phyloP scores from a whole-genome alignment of 2,329 filamentous ascomycete genomes.

The Diaporthe destruens region DNA sequence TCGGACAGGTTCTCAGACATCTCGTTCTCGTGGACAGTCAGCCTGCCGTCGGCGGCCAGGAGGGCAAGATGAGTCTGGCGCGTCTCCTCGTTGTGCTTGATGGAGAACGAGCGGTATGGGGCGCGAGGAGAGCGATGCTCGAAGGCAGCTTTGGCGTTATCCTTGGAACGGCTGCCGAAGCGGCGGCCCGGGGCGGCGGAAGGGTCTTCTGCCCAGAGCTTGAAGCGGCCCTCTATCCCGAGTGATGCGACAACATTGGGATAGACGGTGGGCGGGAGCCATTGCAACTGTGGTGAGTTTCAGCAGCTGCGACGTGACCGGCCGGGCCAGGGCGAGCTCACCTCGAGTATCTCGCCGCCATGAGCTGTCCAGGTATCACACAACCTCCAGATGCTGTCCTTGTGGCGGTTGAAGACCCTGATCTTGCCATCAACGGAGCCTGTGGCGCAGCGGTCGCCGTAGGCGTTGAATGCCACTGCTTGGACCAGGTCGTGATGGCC shows the following conservation, averaged over 20 bases:
- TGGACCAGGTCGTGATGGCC: slow-evolving; percentile 85
- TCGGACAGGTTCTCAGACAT: slow-evolving; percentile 84
- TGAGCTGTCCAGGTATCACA: slow-evolving; percentile 93
- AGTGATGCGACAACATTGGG: slow-evolving; percentile 88
- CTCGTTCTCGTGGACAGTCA: slow-evolving; percentile 87
- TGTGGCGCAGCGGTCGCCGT: slow-evolving; percentile 91
- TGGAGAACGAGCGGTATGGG: slow-evolving; percentile 84
- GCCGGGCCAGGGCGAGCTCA: slow-evolving; percentile 56
- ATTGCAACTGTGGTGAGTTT: slow-evolving; percentile 76
- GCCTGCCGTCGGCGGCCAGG: slow-evolving; percentile 83
- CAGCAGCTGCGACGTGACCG: slow-evolving; percentile 32
- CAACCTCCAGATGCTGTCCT: slow-evolving; percentile 81
- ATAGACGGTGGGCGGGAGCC: slow-evolving; percentile 91
- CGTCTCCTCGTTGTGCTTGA: slow-evolving; percentile 84
- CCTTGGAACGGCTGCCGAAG: slow-evolving; percentile 75
- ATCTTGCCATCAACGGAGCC: slow-evolving; percentile 93
- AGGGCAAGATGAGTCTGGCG: slow-evolving; percentile 87
- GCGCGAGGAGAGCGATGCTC: slow-evolving; percentile 70
- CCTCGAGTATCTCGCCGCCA: slow-evolving; percentile 89
- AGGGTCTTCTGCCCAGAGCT: slow-evolving; percentile 92
- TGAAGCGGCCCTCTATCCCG: slow-evolving; percentile 89
- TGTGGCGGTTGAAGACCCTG: slow-evolving; percentile 89
- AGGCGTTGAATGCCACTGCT: slow-evolving; percentile 89
- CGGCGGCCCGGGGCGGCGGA: slow-evolving; percentile 83
- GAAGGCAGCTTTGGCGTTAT: slow-evolving; percentile 63